Evolutionary conservation across 768 basidiomycete genomes (phyloP).

Genomic region (Cystobasidium ongulense): DNA sequence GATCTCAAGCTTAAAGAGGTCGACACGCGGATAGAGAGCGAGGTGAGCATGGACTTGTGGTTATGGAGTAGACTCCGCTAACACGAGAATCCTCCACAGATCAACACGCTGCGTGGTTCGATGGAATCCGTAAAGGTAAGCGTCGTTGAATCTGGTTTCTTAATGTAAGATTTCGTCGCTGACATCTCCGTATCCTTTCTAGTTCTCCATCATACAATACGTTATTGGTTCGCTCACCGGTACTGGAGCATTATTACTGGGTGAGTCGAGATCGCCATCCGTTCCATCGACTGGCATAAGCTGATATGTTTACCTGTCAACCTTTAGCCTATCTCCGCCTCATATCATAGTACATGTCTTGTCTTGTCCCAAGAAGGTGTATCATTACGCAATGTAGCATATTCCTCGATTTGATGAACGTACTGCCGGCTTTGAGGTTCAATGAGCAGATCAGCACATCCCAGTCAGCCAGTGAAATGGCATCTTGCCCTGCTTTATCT

Average conservation of each 20-base stretch:
- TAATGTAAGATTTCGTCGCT: conserved; percentile 43
- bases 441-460: too few species aligned
- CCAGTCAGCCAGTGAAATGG: too few species aligned
- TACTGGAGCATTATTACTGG: conserved; percentile 46
- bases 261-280: conserved; percentile 1
- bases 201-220: conserved; percentile 46
- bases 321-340: conserved; percentile 4
- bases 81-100: neutral
- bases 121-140: conserved; percentile 49
- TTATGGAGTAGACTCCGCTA: too few species aligned
- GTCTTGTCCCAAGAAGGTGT: neutral
- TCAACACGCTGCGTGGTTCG: conserved; percentile 33
- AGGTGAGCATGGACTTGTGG: too few species aligned
- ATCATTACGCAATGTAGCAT: neutral
- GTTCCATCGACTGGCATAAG: too few species aligned
- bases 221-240: conserved; percentile 45
- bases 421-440: too few species aligned
- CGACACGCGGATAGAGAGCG: conserved; percentile 78
- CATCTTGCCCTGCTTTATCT: too few species aligned
- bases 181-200: neutral
- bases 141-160: conserved; percentile 41
- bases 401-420: too few species aligned
- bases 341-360: neutral
- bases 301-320: neutral
- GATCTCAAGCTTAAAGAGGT: conserved; percentile 96